Conservation (phyloP, 768 basidiomycete genomes). For the Epithele typhae region DNA sequence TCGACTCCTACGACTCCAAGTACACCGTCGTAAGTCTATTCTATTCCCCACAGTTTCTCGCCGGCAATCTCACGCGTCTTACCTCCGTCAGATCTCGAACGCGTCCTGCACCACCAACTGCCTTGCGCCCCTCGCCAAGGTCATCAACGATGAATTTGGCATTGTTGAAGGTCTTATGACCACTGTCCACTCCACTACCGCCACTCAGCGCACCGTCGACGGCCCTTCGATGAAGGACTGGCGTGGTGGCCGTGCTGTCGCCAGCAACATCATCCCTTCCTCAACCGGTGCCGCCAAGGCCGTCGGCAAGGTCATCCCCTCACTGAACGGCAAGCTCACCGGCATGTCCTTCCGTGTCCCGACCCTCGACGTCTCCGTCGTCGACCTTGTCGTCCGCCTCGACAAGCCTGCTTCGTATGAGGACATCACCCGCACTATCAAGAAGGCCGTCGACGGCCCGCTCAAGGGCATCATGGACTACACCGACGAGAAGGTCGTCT, state of each 20-base stretch:
- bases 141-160: conserved; percentile 94
- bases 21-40: conserved; percentile 68
- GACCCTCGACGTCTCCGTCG: conserved; percentile 94
- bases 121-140: conserved; percentile 97
- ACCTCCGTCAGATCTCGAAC: conserved; percentile 74
- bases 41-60: background rate
- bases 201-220: conserved; percentile 93
- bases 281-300: conserved; percentile 99
- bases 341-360: conserved; percentile 98
- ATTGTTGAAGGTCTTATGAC: conserved; percentile 98
- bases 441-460: conserved; percentile 67
- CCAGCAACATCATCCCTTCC: conserved; percentile 98
- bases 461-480: conserved; percentile 80
- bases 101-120: conserved; percentile 99
- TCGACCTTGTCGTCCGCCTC: conserved; percentile 92
- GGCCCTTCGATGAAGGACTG: conserved; percentile 95
- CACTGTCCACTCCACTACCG: conserved; percentile 95
- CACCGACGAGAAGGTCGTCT: conserved; percentile 92
- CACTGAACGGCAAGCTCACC: conserved; percentile 96
- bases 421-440: conserved; percentile 82
- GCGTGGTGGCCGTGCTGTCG: conserved; percentile 94
- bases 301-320: conserved; percentile 96
- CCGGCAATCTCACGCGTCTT: conserved; percentile 1
- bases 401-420: conserved; percentile 86
- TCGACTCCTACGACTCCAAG: conserved; percentile 85